phyloP scores from a whole-genome alignment of 2,329 filamentous ascomycete genomes.

The Ceratocystis destructans region DNA sequence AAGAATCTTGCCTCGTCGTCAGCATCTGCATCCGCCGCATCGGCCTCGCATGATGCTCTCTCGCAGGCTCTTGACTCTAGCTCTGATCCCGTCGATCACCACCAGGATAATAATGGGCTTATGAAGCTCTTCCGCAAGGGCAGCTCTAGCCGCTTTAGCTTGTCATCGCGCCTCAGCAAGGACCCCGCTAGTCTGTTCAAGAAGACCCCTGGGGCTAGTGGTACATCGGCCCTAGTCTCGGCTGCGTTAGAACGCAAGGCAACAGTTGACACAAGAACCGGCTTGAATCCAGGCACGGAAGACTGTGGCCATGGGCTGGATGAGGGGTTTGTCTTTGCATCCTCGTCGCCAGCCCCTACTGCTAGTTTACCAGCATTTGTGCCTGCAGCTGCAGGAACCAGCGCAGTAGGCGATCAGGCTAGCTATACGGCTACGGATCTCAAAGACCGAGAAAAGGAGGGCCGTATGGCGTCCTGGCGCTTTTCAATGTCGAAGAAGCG shows the following conservation, averaged over 20 bases:
- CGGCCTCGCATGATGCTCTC: slow-evolving; percentile 41
- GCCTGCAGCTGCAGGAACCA: too few species aligned
- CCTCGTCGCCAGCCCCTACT: slow-evolving; percentile 38
- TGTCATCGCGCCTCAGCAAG: slow-evolving; percentile 43
- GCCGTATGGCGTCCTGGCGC: slow-evolving; percentile 39
- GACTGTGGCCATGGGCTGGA: slow-evolving; percentile 37
- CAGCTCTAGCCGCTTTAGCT: slow-evolving; percentile 51
- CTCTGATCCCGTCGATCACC: slow-evolving; percentile 25
- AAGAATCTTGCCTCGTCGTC: slow-evolving; percentile 41
- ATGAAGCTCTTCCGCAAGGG: slow-evolving; percentile 51
- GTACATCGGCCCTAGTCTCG: too few species aligned
- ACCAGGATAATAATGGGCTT: slow-evolving; percentile 40
- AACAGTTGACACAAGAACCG: slow-evolving; percentile 39
- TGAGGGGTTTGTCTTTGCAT: slow-evolving; percentile 25
- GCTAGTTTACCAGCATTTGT: not conserved
- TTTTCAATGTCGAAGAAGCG: slow-evolving; percentile 49
- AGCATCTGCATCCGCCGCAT: not conserved
- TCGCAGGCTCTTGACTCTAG: slow-evolving; percentile 38
- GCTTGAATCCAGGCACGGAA: slow-evolving; percentile 36
- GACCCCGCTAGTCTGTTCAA: slow-evolving; percentile 41
- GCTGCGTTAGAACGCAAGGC: slow-evolving; percentile 44
- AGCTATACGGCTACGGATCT: not conserved
- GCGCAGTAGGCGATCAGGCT: not conserved
- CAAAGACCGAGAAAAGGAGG: slow-evolving; percentile 35
- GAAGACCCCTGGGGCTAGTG: slow-evolving; percentile 36